Evolutionary conservation across 305 asterid species (phyloP), one percentile per base, ranked within the genome.

Genomic region (Plantago coronopus): DNA sequence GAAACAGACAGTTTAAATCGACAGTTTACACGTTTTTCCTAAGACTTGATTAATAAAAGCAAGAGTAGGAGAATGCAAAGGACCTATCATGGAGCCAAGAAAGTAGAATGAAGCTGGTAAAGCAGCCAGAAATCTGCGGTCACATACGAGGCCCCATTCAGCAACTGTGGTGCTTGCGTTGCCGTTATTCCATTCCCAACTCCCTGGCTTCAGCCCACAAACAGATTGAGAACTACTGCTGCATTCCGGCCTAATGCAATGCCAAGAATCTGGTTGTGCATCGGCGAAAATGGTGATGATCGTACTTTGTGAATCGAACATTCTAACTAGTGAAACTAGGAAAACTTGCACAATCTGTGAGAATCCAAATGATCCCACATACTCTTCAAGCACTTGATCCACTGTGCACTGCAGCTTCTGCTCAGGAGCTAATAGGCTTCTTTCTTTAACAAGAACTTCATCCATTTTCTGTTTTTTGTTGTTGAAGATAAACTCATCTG

Each of bases 121-220:
- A 57, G 86, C 89, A 42, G 89, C 86, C 37, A 78, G 81, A 69
- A 75, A 78, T 71, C 79, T 68, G 7, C 71, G 68, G 59, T 83
- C 86, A 71, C 89, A 83, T 4, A 78, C 68, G 44, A 83, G 67
- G 10, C 83, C 81, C 89, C 89, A 83, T 59, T 83, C 86, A 56
- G 86, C 84, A 73, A 83, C 67, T 5, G 78, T 83, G 53, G 86
- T 78, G 63, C 76, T 83, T 57, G 69, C 17, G 54, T 76, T 74
- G 23, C 82, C 86, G 50, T 73, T 74, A 29, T 48, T 63, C 89
- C 89, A 83, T 57, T 83, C 82, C 86, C 86, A 83, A 46, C 78
- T 79, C 49, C 82, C 89, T 7, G 79, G 68, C 69, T 70, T 59
- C 74, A 76, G n/a, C 54, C 82, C 77, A 44, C 86, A 83, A 51